Percentiles rank a stretch among this genome's conserved stretches.
phyloP scores from a whole-genome alignment of 1,284 basidiomycete genomes.

The Grifola frondosa region DNA sequence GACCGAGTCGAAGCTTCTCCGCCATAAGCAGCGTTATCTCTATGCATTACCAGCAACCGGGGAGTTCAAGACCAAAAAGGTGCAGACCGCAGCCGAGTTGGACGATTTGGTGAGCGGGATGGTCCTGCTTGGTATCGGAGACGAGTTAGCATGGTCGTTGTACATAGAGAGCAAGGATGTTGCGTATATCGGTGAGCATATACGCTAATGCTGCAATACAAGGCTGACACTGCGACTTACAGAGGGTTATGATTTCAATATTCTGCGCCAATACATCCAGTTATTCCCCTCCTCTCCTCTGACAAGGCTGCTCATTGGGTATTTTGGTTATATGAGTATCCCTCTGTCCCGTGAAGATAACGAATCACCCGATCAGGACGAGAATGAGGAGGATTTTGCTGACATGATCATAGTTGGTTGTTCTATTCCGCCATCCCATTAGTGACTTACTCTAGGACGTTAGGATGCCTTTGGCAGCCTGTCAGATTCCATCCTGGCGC shows the following conservation, averaged over 20 bases:
- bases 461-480: constrained; percentile 62
- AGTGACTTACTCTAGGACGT: neutral
- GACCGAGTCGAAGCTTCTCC: constrained; percentile 71
- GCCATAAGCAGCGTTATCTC: constrained; percentile 59
- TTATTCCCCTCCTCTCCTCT: constrained; percentile 68
- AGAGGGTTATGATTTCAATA: constrained; percentile 65
- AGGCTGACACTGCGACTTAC: constrained; percentile 4
- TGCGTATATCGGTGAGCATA: constrained; percentile 60
- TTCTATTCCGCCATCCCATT: neutral
- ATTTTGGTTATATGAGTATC: constrained; percentile 64
- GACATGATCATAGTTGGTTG: constrained; percentile 53
- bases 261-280: constrained; percentile 64
- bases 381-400: constrained; percentile 31
- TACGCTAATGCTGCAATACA: neutral
- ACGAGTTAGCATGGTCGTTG: constrained; percentile 79
- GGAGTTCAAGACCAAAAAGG: constrained; percentile 48
- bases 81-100: constrained; percentile 55
- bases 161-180: constrained; percentile 78
- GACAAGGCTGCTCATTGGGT: constrained; percentile 63
- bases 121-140: constrained; percentile 71
- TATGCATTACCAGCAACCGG: constrained; percentile 48
- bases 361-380: no score
- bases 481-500: constrained; percentile 68
- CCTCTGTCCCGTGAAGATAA: constrained; percentile 45
- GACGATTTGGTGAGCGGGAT: constrained; percentile 70